A percentile compares a stretch with the other conserved stretches of the same genome.
Evolutionary conservation across 768 basidiomycete species (phyloP).

Genomic region (Mycena floridula): DNA sequence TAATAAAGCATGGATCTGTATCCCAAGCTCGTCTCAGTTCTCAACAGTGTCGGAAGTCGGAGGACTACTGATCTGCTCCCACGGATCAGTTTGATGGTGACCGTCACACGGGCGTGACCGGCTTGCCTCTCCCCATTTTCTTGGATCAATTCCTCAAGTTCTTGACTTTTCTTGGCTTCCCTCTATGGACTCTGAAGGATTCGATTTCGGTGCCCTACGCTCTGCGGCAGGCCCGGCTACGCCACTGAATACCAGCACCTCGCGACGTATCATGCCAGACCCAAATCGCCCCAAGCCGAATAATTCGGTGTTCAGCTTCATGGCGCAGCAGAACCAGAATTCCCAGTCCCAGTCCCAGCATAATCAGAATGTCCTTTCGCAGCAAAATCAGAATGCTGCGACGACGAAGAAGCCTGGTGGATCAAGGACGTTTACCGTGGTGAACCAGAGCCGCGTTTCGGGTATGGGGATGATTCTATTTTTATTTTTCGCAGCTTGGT

Average conservation of each 20-base stretch:
- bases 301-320: neutral
- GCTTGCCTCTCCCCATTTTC: too few relatives aligned
- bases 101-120: too few relatives aligned
- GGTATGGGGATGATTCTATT: neutral
- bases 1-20: too few relatives aligned
- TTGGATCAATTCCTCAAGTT: too few relatives aligned
- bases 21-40: too few relatives aligned
- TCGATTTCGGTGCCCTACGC: slow-evolving; percentile 13
- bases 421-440: too few relatives aligned
- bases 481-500: neutral
- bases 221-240: slow-evolving; percentile 3
- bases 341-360: neutral
- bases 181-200: slow-evolving; percentile 12
- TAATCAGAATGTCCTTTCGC: neutral
- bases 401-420: too few relatives aligned
- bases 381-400: neutral
- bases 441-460: neutral
- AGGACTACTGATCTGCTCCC: too few relatives aligned
- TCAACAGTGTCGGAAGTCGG: too few relatives aligned
- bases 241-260: neutral
- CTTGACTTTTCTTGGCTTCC: too few relatives aligned
- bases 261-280: too few relatives aligned
- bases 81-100: too few relatives aligned
- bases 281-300: neutral
- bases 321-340: neutral